Conservation (phyloP, 2,329 filamentous ascomycete genomes). For the Metarhizium brunneum region DNA sequence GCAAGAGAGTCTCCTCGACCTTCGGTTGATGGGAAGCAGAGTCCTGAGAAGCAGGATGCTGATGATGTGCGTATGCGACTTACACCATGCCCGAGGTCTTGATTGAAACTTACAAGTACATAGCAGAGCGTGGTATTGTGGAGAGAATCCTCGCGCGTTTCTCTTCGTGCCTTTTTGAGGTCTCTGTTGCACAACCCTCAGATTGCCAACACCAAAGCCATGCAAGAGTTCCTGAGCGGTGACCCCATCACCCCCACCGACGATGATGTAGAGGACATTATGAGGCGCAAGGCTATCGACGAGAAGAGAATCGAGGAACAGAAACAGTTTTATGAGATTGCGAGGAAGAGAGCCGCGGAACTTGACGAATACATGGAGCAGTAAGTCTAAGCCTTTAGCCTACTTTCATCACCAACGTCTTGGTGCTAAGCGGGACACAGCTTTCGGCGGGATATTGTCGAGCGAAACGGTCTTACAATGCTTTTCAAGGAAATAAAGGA, state of each 20-base stretch:
- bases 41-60: constrained; percentile 14
- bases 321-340: constrained; percentile 90
- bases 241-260: constrained; percentile 67
- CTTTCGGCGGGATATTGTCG: constrained; percentile 59
- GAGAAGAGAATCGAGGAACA: constrained; percentile 87
- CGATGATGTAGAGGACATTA: constrained; percentile 76
- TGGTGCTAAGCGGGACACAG: constrained; percentile 23
- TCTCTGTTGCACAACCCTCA: constrained; percentile 77
- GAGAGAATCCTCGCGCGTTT: constrained; percentile 85
- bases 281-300: constrained; percentile 72
- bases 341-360: constrained; percentile 78
- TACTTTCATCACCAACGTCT: no score
- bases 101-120: constrained; percentile 14
- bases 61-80: constrained; percentile 15
- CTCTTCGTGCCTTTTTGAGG: constrained; percentile 81
- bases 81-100: neutral
- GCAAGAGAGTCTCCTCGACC: constrained; percentile 19
- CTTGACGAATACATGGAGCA: constrained; percentile 97
- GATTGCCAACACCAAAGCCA: constrained; percentile 71
- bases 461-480: constrained; percentile 75
- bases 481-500: constrained; percentile 89
- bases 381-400: constrained; percentile 33
- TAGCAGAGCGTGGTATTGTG: constrained; percentile 53
- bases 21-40: constrained; percentile 22
- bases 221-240: constrained; percentile 72